Percentiles rank a stretch among this genome's conserved stretches.
Conservation (phyloP, 257 asterid species). For the Linderniella brevidens region DNA sequence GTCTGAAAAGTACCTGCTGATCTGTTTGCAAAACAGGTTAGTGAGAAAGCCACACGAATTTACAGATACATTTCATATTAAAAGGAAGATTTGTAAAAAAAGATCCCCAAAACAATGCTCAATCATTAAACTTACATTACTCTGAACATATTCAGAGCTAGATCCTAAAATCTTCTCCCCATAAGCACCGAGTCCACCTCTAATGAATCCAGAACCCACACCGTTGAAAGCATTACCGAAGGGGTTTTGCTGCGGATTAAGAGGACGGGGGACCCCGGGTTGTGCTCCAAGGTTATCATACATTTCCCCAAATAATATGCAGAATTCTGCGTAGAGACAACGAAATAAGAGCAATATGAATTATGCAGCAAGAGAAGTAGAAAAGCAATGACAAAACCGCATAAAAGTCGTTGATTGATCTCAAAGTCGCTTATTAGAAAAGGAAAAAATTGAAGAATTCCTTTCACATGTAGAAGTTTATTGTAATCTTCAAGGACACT, state of each 20-base stretch:
- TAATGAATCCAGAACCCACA: constrained; percentile 39
- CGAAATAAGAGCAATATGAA: too few relatives aligned
- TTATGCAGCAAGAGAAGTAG: too few relatives aligned
- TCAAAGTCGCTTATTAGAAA: too few relatives aligned
- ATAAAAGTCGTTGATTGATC: too few relatives aligned
- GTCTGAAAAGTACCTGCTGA: constrained; percentile 43
- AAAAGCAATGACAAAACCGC: too few relatives aligned
- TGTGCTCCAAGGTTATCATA: constrained; percentile 30
- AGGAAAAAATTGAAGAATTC: too few relatives aligned
- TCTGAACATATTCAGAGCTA: constrained; percentile 52
- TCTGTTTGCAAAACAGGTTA: constrained; percentile 17
- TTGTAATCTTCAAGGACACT: too few relatives aligned
- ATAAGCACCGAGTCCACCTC: constrained; percentile 37
- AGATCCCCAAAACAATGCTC: background rate
- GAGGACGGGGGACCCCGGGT: constrained; percentile 22
- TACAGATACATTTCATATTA: background rate
- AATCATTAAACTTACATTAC: constrained; percentile 40
- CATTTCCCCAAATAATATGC: constrained; percentile 15
- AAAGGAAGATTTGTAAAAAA: background rate
- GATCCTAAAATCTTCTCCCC: constrained; percentile 40
- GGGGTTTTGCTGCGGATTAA: constrained; percentile 24
- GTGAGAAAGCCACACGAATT: background rate
- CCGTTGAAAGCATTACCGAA: constrained; percentile 32
- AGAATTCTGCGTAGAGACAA: background rate
- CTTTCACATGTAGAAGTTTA: too few relatives aligned